Evolutionary conservation across 2,329 filamentous ascomycete genomes (phyloP).

Genomic region (Metarhizium robertsii): DNA sequence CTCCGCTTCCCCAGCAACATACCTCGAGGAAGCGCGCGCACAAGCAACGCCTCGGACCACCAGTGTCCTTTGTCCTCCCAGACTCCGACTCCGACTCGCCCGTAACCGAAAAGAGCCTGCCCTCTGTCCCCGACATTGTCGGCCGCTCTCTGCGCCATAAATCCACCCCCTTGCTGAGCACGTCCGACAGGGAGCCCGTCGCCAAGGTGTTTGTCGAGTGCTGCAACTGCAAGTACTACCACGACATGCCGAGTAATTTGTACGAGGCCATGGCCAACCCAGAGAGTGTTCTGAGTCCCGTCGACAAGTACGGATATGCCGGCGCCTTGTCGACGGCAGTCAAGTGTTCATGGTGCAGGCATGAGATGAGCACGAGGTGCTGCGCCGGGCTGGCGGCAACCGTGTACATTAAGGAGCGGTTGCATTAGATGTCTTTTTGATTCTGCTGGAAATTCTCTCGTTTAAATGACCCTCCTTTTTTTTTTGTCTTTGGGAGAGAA

Average conservation of each 20-base stretch:
- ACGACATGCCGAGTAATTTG: slow-evolving; percentile 55
- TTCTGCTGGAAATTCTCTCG: background rate
- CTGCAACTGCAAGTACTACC: slow-evolving; percentile 54
- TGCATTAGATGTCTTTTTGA: slow-evolving; percentile 30
- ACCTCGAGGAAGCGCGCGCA: slow-evolving; percentile 12
- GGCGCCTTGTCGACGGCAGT: slow-evolving; percentile 52
- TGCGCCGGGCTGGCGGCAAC: slow-evolving; percentile 61
- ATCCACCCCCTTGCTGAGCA: slow-evolving; percentile 4
- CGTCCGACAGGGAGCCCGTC: slow-evolving; percentile 29
- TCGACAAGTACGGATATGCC: slow-evolving; percentile 40
- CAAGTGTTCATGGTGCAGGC: slow-evolving; percentile 62
- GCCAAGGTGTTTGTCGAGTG: slow-evolving; percentile 59
- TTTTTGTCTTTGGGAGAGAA: background rate
- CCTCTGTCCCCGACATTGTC: background rate
- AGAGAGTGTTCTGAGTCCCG: slow-evolving; percentile 39
- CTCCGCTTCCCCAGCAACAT: slow-evolving; percentile 6
- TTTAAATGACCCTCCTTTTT: background rate
- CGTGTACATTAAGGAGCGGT: slow-evolving; percentile 55
- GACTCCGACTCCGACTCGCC: background rate
- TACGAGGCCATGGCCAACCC: slow-evolving; percentile 57
- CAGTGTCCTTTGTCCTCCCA: slow-evolving; percentile 10
- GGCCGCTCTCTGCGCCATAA: slow-evolving; percentile 6
- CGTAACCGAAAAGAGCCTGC: background rate
- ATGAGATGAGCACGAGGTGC: slow-evolving; percentile 60
- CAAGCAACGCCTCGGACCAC: slow-evolving; percentile 12